Percentiles rank a stretch among this genome's conserved stretches.
Evolutionary conservation across 495 filamentous ascomycete genomes (phyloP).

Genomic region (Neurospora tetraspora): DNA sequence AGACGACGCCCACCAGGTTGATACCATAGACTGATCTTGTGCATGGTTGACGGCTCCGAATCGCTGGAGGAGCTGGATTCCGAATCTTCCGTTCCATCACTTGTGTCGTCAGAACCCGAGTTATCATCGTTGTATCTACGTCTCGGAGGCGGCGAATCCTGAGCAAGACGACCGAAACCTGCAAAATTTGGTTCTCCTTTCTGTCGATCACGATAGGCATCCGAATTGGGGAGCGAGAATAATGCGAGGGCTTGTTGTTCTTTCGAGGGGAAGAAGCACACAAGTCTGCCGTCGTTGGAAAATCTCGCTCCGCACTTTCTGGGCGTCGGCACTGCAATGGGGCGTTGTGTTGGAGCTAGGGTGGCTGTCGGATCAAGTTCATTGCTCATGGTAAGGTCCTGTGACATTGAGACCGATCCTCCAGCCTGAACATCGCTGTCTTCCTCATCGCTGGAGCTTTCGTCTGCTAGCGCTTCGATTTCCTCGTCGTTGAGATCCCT

Average conservation of each 20-base stretch:
- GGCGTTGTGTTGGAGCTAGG: slow-evolving; percentile 51
- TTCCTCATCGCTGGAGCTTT: slow-evolving; percentile 81
- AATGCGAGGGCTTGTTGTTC: slow-evolving; percentile 58
- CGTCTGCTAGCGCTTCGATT: slow-evolving; percentile 43
- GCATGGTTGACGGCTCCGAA: slow-evolving; percentile 57
- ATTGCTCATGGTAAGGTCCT: slow-evolving; percentile 41
- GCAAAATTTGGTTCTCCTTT: slow-evolving; percentile 68
- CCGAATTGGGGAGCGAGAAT: slow-evolving; percentile 47
- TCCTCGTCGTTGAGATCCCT: slow-evolving; percentile 51
- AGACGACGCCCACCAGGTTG: slow-evolving; percentile 31
- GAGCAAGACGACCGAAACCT: slow-evolving; percentile 69
- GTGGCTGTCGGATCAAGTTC: slow-evolving; percentile 37
- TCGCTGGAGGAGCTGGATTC: slow-evolving; percentile 59
- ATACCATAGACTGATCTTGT: slow-evolving; percentile 38
- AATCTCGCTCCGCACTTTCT: slow-evolving; percentile 68
- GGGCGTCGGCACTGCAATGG: slow-evolving; percentile 67
- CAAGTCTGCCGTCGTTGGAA: slow-evolving; percentile 64
- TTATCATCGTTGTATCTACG: slow-evolving; percentile 42
- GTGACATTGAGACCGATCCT: slow-evolving; percentile 44
- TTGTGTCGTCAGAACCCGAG: slow-evolving; percentile 38
- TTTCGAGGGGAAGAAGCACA: slow-evolving; percentile 82
- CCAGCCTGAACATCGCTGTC: slow-evolving; percentile 50
- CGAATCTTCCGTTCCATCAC: slow-evolving; percentile 48
- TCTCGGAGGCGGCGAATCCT: slow-evolving; percentile 37
- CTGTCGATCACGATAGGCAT: slow-evolving; percentile 51